Conservation (phyloP, 1,284 basidiomycete genomes). For the Melampsora americana region DNA sequence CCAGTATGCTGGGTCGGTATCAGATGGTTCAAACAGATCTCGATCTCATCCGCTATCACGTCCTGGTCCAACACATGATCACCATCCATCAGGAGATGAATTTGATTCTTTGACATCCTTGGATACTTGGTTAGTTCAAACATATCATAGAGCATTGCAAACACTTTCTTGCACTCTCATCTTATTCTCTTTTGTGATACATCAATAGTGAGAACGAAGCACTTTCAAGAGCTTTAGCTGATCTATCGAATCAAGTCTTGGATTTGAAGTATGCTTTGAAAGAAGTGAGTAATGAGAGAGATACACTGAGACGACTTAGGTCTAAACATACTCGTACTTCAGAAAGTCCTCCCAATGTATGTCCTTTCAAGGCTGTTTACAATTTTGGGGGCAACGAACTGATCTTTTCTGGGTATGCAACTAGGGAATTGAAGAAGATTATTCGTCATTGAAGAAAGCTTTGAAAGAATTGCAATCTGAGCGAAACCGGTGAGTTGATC, state of each 20-base stretch:
- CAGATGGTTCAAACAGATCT: too few species aligned
- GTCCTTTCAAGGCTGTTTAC: neutral
- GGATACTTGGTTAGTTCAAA: slow-evolving; percentile 18
- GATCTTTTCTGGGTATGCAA: too few species aligned
- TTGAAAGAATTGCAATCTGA: slow-evolving; percentile 26
- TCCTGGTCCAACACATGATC: neutral
- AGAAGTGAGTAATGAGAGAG: slow-evolving; percentile 28
- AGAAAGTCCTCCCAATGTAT: neutral
- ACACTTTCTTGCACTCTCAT: neutral
- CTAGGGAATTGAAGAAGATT: slow-evolving; percentile 14
- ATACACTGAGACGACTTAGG: slow-evolving; percentile 15
- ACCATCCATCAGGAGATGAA: neutral
- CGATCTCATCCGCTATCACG: neutral
- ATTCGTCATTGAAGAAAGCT: slow-evolving; percentile 13
- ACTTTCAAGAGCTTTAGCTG: slow-evolving; percentile 25
- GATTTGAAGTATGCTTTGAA: slow-evolving; percentile 35
- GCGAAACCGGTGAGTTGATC: slow-evolving; percentile 20
- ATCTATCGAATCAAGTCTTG: slow-evolving; percentile 31
- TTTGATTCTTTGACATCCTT: slow-evolving; percentile 9
- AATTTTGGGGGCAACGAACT: neutral
- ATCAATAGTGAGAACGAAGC: slow-evolving; percentile 21
- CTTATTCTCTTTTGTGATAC: neutral
- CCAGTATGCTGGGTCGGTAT: too few species aligned
- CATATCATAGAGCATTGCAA: neutral
- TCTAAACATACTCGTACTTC: neutral